Evolutionary conservation across 2,329 filamentous ascomycete species (phyloP), one percentile per base, ranked within the genome.

Genomic region (Sarocladium brachiariae): DNA sequence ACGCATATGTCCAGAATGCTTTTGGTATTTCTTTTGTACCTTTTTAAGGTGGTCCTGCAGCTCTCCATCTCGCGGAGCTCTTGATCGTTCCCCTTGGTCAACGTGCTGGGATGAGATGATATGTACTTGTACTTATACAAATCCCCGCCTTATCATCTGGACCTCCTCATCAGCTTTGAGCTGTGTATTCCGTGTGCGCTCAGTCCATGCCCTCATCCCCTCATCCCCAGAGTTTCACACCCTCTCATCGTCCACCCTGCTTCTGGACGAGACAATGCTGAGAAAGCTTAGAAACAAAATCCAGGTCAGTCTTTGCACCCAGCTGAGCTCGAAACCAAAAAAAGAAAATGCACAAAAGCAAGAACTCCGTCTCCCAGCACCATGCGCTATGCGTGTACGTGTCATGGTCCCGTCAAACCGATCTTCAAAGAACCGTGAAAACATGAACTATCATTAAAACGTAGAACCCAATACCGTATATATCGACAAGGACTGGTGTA

Each of bases 371-470:
- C 46, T 47, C 48, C 31, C 21, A 33, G 41, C 47, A 45, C 51
- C 51, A 53, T 53, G 52, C 53, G 43, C 43, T 27, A 51, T 58
- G 49, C 55, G 56, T 38, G 51, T 59, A 27, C 55, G 54, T 34
- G 41, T 56, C 51, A 53, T 53, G 51, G 51, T 35, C 51, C 30
- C 23, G 30, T 25, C 27, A 18, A 46, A 50, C 23, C 18, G n/a
- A 37, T 37, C n/a, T 45, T 38, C 47, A 33, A 50, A 39, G 23
- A 35, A 39, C 30, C n/a, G 38, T 33, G 41, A 41, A 34, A 50
- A 25, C 21, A 34, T 24, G 31, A 46, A 24, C 11, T 4, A 47
- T 30, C 25, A 47, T 47, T 5, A 30, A 30, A 21, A 16, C 18
- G 16, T 14, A 52, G 33, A n/a, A n/a, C n/a, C 23, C 31, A 39